Percentiles rank a stretch among this genome's conserved stretches.
Conservation (phyloP, 345 rosid genomes). For the Populus nigra region DNA sequence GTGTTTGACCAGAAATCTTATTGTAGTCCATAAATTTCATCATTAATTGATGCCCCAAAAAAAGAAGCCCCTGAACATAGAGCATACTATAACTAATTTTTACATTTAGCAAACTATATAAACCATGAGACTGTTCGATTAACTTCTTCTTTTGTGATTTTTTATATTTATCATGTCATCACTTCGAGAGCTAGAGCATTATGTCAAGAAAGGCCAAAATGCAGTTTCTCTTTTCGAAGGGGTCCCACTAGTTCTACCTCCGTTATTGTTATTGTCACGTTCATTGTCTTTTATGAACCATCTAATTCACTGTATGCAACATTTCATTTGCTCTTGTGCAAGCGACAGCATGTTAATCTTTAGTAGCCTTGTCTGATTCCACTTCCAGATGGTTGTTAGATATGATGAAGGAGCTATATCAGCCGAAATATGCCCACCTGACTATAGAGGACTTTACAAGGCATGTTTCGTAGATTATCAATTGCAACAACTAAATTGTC, state of each 20-base stretch:
- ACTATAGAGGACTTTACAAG: conserved; percentile 89
- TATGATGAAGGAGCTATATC: conserved; percentile 83
- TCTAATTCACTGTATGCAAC: background rate
- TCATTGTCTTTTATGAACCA: background rate
- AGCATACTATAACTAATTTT: background rate
- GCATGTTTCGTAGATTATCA: conserved; percentile 34
- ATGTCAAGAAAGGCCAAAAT: background rate
- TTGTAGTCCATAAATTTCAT: background rate
- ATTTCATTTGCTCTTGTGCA: background rate
- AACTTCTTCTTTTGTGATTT: background rate
- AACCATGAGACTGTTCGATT: background rate
- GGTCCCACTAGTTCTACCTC: too few relatives aligned
- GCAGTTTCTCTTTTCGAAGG: too few relatives aligned
- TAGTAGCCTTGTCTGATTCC: conserved; percentile 5
- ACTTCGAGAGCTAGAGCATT: too few relatives aligned
- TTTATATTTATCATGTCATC: too few relatives aligned
- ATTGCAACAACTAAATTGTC: background rate
- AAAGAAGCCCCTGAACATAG: background rate
- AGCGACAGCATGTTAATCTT: conserved; percentile 9
- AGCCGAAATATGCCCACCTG: conserved; percentile 69
- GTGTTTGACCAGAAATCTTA: background rate
- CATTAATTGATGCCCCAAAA: background rate
- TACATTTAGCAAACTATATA: background rate
- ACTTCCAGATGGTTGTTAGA: conserved; percentile 81
- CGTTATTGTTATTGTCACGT: background rate